Conservation (phyloP, 352 stramenopile species). For the Pythium rhizo-oryzae region DNA sequence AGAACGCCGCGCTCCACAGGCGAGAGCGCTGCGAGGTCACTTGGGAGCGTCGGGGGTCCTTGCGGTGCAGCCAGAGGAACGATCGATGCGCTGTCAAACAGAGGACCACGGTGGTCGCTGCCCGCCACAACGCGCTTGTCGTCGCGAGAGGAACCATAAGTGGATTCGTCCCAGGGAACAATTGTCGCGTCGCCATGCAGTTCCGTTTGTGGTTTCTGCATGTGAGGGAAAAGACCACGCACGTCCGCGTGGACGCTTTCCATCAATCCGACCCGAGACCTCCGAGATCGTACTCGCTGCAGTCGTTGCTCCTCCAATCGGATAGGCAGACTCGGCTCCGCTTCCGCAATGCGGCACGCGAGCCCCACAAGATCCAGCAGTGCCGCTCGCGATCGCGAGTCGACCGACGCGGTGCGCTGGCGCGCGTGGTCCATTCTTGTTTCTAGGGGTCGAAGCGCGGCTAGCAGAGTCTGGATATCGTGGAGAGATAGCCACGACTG, state of each 20-base stretch:
- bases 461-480: conserved; percentile 21
- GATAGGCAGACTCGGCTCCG: conserved; percentile 10
- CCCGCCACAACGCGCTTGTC: background rate
- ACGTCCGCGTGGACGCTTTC: background rate
- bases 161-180: background rate
- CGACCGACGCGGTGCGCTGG: background rate
- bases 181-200: background rate
- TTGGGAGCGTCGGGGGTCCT: background rate
- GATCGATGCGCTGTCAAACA: background rate
- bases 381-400: background rate
- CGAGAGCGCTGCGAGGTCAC: conserved; percentile 8
- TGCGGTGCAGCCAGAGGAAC: background rate
- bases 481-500: conserved; percentile 38
- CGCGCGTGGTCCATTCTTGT: conserved; percentile 10
- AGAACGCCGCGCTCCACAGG: conserved; percentile 5
- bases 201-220: background rate
- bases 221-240: background rate
- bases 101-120: background rate
- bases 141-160: background rate
- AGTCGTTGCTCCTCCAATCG: background rate
- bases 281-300: background rate
- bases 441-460: background rate
- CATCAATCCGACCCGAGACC: conserved; percentile 4
- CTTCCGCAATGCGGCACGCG: conserved; percentile 2
- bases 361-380: conserved; percentile 5